Evolutionary conservation across 148 eudicot species (phyloP).

Genomic region (Heliamphora exappendiculata): DNA sequence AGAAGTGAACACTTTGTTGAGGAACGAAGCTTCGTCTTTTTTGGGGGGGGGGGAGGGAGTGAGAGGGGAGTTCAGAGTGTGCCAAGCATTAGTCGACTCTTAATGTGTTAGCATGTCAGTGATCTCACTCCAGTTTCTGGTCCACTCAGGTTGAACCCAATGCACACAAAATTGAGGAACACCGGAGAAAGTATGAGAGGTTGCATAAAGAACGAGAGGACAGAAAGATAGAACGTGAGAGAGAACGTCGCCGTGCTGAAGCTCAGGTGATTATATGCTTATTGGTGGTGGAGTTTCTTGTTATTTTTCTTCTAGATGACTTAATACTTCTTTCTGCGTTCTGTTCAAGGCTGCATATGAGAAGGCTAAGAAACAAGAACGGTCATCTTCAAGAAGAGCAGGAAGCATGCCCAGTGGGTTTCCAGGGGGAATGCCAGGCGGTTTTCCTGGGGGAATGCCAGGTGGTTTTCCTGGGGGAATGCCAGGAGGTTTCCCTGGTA

Average conservation of each 20-base stretch:
- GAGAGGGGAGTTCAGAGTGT: too few relatives aligned
- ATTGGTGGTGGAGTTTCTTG: not conserved
- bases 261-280: slow-evolving; percentile 41
- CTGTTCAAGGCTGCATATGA: slow-evolving; percentile 78
- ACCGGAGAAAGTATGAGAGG: slow-evolving; percentile 74
- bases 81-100: not conserved
- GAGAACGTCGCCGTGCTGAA: slow-evolving; percentile 57
- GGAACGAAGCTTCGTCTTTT: too few relatives aligned
- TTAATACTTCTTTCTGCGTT: not conserved
- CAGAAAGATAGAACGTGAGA: slow-evolving; percentile 50
- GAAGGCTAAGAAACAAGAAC: slow-evolving; percentile 76
- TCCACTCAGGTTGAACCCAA: slow-evolving; percentile 77
- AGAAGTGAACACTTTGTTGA: too few relatives aligned
- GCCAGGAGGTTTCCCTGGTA: slow-evolving; percentile 49
- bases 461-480: slow-evolving; percentile 52
- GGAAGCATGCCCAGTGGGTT: too few relatives aligned
- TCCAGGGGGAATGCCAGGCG: slow-evolving; percentile 40
- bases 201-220: slow-evolving; percentile 65
- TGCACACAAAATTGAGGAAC: slow-evolving; percentile 86
- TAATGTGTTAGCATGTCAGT: not conserved
- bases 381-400: too few relatives aligned
- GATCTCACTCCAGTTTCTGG: not conserved
- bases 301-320: not conserved
- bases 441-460: slow-evolving; percentile 53
- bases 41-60: too few relatives aligned